Conservation (phyloP, 78 protist genomes). For the Polysphondylium violaceum region DNA sequence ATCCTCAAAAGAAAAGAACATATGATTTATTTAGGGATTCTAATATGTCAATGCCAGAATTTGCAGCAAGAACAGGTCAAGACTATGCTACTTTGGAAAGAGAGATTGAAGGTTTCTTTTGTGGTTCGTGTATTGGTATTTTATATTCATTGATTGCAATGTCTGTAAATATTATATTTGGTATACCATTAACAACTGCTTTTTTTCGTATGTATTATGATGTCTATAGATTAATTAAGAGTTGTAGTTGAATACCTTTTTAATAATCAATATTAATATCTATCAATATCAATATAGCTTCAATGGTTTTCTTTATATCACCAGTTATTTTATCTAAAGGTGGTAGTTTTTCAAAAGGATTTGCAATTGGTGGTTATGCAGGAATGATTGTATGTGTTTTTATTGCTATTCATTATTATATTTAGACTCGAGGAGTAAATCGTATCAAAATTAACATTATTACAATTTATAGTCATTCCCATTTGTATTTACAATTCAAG, state of each 20-base stretch:
- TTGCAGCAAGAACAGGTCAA: constrained; percentile 30
- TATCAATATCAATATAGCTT: constrained; percentile 1
- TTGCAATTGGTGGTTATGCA: constrained; percentile 40
- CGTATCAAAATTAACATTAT: neutral
- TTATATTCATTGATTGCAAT: constrained; percentile 48
- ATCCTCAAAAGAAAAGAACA: constrained; percentile 64
- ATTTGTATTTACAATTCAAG: neutral
- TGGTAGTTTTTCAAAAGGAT: constrained; percentile 23
- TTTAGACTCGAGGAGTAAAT: neutral
- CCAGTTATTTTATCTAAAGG: constrained; percentile 4
- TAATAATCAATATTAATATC: neutral
- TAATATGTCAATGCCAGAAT: constrained; percentile 26
- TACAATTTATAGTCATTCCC: constrained; percentile 2
- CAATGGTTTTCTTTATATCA: constrained; percentile 29
- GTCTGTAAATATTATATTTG: constrained; percentile 17
- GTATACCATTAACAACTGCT: constrained; percentile 37
- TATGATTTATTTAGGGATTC: constrained; percentile 51
- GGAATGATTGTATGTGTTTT: constrained; percentile 30
- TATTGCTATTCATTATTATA: neutral
- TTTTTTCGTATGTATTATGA: constrained; percentile 48
- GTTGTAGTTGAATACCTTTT: too few species aligned
- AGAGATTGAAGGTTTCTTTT: constrained; percentile 14
- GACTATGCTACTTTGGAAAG: constrained; percentile 25
- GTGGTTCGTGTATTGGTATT: constrained; percentile 38
- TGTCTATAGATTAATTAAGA: too few species aligned